A percentile compares a stretch with the other conserved stretches of the same genome.
phyloP scores from a whole-genome alignment of 176 grass and related monocot species.

The sorghum (Sorghum bicolor) region Sorghum_bicolor_NCBIv3 NC_012873.2:7028501-7029000 shows the following conservation, averaged over 20 bases:
- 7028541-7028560: conserved; percentile 96
- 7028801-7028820: conserved; percentile 69
- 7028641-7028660: conserved; percentile 36
- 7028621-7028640: conserved; percentile 79
- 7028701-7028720: conserved; percentile 84
- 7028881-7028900: conserved; percentile 57
- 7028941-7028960: conserved; percentile 34
- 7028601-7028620: conserved; percentile 87
- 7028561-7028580: conserved; percentile 76
- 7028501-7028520: conserved; percentile 82
- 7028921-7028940: conserved; percentile 60
- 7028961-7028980: conserved; percentile 41
- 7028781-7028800: conserved; percentile 94
- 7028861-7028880: conserved; percentile 75
- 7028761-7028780: conserved; percentile 73
- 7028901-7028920: conserved; percentile 75
- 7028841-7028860: conserved; percentile 67
- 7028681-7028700: conserved; percentile 68
- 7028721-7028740: conserved; percentile 84
- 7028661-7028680: conserved; percentile 14
- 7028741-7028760: conserved; percentile 85
- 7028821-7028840: conserved; percentile 82
- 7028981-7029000: conserved; percentile 81
- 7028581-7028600: conserved; percentile 91
- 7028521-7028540: conserved; percentile 74